Percentiles rank a stretch among this genome's conserved stretches.
These are phyloP conservation scores for Aspergillus sclerotioniger DNA, from an alignment of 495 filamentous ascomycete species.

Conservation along the genomic window DNA sequence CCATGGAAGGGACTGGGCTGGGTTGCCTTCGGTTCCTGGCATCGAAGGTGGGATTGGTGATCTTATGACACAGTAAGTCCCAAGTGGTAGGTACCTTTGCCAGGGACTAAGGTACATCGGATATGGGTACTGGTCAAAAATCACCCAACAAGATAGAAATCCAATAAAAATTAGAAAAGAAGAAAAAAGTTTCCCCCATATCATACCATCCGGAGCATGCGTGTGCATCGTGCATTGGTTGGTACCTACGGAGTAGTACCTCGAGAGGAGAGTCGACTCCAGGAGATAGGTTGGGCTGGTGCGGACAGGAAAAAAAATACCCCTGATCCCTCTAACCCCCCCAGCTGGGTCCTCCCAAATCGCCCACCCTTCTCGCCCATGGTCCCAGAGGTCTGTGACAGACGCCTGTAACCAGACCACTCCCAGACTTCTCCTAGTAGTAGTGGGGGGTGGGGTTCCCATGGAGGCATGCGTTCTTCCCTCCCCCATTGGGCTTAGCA, in stretches of 20 bases:
- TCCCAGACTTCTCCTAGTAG: background rate
- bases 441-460: constrained; percentile 14
- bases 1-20: background rate
- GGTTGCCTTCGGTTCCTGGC: constrained; percentile 2
- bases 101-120: too few relatives aligned
- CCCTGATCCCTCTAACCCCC: constrained; percentile 13
- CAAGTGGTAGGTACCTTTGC: too few relatives aligned
- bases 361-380: constrained; percentile 17
- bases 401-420: constrained; percentile 7
- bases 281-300: too few relatives aligned
- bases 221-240: background rate
- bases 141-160: too few relatives aligned
- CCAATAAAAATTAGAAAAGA: too few relatives aligned
- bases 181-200: too few relatives aligned
- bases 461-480: background rate
- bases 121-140: too few relatives aligned
- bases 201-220: background rate
- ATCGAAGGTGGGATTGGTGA: background rate
- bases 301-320: background rate
- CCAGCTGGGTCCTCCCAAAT: constrained; percentile 14
- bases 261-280: too few relatives aligned
- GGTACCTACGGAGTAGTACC: background rate
- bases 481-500: background rate
- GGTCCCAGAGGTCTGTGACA: constrained; percentile 22
- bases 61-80: too few relatives aligned